phyloP scores from a whole-genome alignment of 2,329 filamentous ascomycete genomes.

The Colletotrichum lupini region DNA sequence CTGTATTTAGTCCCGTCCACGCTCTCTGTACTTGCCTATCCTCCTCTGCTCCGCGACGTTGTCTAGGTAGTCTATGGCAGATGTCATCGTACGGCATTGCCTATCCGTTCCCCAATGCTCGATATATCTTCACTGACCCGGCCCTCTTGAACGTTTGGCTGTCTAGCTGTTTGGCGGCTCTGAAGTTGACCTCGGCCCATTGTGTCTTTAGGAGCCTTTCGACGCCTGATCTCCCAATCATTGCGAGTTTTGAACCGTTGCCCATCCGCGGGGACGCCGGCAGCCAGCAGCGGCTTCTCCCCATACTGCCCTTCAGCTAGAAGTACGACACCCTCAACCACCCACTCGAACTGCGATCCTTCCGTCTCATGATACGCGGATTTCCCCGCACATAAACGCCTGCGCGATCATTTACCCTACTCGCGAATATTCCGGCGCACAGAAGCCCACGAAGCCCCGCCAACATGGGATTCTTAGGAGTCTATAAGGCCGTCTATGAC shows the following conservation, averaged over 20 bases:
- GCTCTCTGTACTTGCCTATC: background rate
- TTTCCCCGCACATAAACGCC: background rate
- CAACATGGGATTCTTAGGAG: constrained; percentile 88
- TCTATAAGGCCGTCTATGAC: constrained; percentile 93
- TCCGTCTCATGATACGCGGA: constrained; percentile 2
- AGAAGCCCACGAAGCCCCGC: no score
- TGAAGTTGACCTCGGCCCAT: background rate
- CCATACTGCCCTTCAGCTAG: background rate
- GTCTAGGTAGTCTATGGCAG: background rate
- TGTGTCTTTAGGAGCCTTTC: background rate
- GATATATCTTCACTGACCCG: background rate
- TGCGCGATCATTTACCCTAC: background rate
- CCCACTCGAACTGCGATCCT: background rate
- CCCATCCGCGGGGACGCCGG: constrained; percentile 16
- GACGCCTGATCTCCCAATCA: background rate
- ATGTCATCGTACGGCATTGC: background rate
- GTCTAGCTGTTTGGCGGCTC: background rate
- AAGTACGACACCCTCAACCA: background rate
- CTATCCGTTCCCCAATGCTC: background rate
- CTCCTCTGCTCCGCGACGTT: background rate
- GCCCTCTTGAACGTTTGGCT: background rate
- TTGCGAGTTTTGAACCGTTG: background rate
- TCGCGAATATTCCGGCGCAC: background rate
- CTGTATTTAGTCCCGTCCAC: background rate
- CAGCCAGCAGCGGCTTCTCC: constrained; percentile 15